Evolutionary conservation across 1,284 basidiomycete species (phyloP), one percentile per base, ranked within the genome.

Genomic region (Pisolithus thermaeus): DNA sequence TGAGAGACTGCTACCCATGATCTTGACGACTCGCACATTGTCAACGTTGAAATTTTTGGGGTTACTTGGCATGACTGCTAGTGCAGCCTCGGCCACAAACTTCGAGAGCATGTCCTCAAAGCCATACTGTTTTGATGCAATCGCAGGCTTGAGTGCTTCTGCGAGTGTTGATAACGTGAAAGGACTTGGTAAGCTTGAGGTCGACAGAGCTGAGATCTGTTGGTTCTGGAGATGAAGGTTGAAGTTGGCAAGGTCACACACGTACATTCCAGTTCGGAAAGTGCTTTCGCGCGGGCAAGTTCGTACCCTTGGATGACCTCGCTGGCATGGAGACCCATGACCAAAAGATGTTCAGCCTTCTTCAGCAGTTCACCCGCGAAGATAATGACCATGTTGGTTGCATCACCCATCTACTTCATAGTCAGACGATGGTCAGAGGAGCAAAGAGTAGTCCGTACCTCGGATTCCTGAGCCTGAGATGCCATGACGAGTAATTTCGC

Each of bases 401-500:
- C 84, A 73, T 99, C 97, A 52, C 96, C 97, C 91, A 98, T 96
- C 90, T 85, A 60, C 28, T 2, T 11, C 2, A 6, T 9, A 7
- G 41, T 36, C 12, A 44, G 11, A n/a, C 12, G 45, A n/a, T 39
- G 22, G 30, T 39, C 22, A 23, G 42, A 44, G 22, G 51, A 52
- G 47, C 0, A 20, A 37, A 52, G 14, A 41, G 22, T 51, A 38
- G 30, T 16, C 68, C 79, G 58, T 55, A 90, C 92, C 81, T 99
- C 97, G 1, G 85, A 71, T 71, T 98, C 96, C 69, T 99, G 97
- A 32, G 96, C 91, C 65, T 97, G 93, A 39, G 90, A 92, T 18
- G 95, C 94, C 92, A 98, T 97, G 30, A 99, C 96, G 12, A 99
- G 76, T 9, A 99, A 77, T 71, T 98, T 99, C 28, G 94, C 97